Conservation (phyloP, 75 land plant genomes). For the Pinus albicaulis region DNA sequence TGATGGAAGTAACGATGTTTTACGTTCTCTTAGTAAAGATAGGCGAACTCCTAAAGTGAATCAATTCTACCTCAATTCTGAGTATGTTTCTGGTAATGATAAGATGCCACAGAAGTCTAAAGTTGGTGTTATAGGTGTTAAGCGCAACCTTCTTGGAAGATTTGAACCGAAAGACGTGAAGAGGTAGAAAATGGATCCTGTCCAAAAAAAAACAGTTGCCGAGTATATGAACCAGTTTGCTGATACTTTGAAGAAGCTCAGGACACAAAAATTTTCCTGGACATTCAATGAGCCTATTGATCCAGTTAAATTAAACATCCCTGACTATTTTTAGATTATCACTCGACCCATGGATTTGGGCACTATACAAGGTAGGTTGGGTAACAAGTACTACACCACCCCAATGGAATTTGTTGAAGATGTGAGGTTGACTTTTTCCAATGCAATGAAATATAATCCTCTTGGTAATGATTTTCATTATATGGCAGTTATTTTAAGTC, state of each 20-base stretch:
- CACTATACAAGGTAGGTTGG: conserved; percentile 29
- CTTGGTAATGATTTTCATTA: conserved; percentile 20
- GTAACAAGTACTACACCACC: conserved; percentile 4
- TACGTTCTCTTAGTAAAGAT: no score
- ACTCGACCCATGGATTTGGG: conserved; percentile 40
- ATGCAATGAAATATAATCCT: conserved; percentile 50
- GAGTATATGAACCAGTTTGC: conserved; percentile 34
- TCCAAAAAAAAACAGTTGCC: neutral
- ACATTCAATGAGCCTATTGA: conserved; percentile 41
- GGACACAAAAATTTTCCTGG: conserved; percentile 28
- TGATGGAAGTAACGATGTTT: no score
- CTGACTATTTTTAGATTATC: conserved; percentile 31
- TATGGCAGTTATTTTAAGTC: conserved; percentile 27
- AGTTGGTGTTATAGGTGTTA: no score
- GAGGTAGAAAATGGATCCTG: no score
- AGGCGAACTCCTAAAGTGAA: no score
- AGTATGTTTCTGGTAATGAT: no score
- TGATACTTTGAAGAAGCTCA: conserved; percentile 28
- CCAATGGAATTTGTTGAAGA: conserved; percentile 33
- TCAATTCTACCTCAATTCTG: no score
- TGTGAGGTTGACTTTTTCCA: conserved; percentile 32
- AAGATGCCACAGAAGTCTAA: no score
- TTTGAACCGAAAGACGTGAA: no score
- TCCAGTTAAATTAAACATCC: conserved; percentile 21
- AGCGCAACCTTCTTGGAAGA: no score